Base-by-base conservation (phyloP, 1,139 yeast species). In the Pichia sp. region DNA sequence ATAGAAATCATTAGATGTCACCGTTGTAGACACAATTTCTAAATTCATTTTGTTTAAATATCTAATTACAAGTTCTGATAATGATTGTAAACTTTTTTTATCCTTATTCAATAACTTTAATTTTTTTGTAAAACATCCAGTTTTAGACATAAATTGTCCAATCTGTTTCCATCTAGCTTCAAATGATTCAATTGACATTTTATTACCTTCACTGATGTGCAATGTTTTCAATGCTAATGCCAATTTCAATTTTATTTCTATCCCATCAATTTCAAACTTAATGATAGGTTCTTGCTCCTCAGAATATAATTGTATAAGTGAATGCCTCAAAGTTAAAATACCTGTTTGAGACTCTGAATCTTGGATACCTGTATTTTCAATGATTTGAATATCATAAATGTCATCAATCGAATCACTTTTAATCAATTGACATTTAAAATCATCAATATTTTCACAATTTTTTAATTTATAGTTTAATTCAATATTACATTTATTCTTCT, bases 91-190 rank as follows among this genome's bases (percentile, higher is more conserved):
- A n/a, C n/a, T n/a, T n/a, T n/a, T n/a, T n/a, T n/a, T n/a, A n/a
- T n/a, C n/a, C n/a, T n/a, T n/a, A n/a, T n/a, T n/a, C n/a, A n/a
- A n/a, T n/a, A n/a, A n/a, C n/a, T n/a, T n/a, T n/a, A n/a, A n/a
- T n/a, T n/a, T n/a, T n/a, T n/a, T n/a, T n/a, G n/a, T 30, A 23
- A 20, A 33, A 20, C 35, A 29, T 4, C 42, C 38, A 3, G 26
- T 34, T 30, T 35, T 16, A 3, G 30, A 27, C 30, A 40, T 24
- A 16, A 24, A 35, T 28, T 35, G 35, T 4, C 41, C 87, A 45
- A 89, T 77, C 59, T 86, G 92, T 37, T 70, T 66, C 97, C 97
- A 90, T 52, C 95, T 74, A 45, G 68, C n/a, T n/a, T n/a, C n/a
- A n/a, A n/a, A n/a, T n/a, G n/a, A n/a, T n/a, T n/a, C n/a, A n/a